Percentiles rank a stretch among this genome's conserved stretches.
Evolutionary conservation across 345 rosid species (phyloP).

Genomic region (Populus simonii): DNA sequence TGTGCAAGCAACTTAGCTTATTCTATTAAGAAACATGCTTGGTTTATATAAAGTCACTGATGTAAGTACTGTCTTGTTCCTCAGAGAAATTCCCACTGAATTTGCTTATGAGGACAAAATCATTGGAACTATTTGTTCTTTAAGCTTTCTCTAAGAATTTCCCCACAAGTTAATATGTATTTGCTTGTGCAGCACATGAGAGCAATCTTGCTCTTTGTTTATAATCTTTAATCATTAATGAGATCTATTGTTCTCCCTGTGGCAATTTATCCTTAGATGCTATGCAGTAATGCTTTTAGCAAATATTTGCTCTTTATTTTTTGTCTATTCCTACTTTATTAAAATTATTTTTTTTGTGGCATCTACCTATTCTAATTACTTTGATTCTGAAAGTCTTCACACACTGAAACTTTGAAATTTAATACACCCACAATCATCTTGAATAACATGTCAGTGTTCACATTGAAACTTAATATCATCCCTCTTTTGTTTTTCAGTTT

Average conservation of each 20-base stretch:
- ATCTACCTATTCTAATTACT: not conserved
- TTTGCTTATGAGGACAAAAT: not conserved
- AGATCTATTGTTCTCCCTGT: not conserved
- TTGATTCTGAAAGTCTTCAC: not conserved
- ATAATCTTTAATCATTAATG: not conserved
- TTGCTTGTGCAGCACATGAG: not conserved
- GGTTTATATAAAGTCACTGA: not conserved
- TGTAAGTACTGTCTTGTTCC: slow-evolving; percentile 3
- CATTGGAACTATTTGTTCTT: slow-evolving; percentile 1
- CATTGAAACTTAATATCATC: not conserved
- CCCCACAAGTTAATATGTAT: not conserved
- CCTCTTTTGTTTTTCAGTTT: too few relatives aligned
- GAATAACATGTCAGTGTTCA: not conserved
- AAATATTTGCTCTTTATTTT: not conserved
- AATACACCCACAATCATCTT: not conserved
- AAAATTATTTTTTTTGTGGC: not conserved
- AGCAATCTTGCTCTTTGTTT: not conserved
- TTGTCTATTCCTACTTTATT: not conserved
- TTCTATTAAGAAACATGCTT: not conserved
- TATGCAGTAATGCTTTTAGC: not conserved
- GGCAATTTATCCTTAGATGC: not conserved
- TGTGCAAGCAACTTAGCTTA: not conserved
- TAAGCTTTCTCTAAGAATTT: not conserved
- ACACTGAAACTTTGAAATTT: not conserved
- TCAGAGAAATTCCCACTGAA: not conserved